phyloP scores from a whole-genome alignment of 2,329 filamentous ascomycete genomes.

The Huntiella abstrusa region DNA sequence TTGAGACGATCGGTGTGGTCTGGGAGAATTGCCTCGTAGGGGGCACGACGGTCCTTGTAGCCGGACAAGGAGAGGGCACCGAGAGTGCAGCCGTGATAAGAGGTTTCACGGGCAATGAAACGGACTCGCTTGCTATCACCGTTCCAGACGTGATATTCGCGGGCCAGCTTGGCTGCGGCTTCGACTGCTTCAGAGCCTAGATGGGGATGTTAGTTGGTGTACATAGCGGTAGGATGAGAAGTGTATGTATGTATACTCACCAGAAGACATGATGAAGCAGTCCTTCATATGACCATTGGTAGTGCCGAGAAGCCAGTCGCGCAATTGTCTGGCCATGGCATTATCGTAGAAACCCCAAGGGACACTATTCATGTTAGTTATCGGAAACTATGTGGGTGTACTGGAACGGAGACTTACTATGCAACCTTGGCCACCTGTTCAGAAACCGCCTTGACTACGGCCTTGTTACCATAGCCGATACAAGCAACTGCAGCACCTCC shows the following conservation, averaged over 20 bases:
- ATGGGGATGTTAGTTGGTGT: not conserved
- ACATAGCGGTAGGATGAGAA: not conserved
- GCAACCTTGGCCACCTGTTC: slow-evolving; percentile 24
- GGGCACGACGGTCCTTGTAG: slow-evolving; percentile 37
- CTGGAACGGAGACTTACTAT: slow-evolving; percentile 1
- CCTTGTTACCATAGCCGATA: slow-evolving; percentile 45
- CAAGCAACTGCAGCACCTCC: slow-evolving; percentile 55
- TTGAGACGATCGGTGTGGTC: slow-evolving; percentile 41
- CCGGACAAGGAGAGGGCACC: slow-evolving; percentile 47
- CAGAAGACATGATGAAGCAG: slow-evolving; percentile 20
- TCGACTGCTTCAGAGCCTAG: slow-evolving; percentile 36
- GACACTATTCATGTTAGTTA: slow-evolving; percentile 2
- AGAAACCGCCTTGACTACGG: slow-evolving; percentile 40
- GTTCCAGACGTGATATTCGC: slow-evolving; percentile 28
- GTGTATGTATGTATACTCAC: slow-evolving; percentile 13
- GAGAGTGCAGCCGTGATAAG: slow-evolving; percentile 33
- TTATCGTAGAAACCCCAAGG: slow-evolving; percentile 9
- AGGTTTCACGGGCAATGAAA: slow-evolving; percentile 25
- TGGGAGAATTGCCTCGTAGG: slow-evolving; percentile 43
- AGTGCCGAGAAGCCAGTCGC: slow-evolving; percentile 15
- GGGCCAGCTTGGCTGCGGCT: slow-evolving; percentile 28
- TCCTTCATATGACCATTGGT: slow-evolving; percentile 19
- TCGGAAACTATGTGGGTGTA: no score
- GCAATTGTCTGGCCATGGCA: not conserved
- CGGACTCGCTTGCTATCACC: slow-evolving; percentile 18